Evolutionary conservation across 2,329 filamentous ascomycete genomes (phyloP).

Genomic region (Beauveria caledonica): DNA sequence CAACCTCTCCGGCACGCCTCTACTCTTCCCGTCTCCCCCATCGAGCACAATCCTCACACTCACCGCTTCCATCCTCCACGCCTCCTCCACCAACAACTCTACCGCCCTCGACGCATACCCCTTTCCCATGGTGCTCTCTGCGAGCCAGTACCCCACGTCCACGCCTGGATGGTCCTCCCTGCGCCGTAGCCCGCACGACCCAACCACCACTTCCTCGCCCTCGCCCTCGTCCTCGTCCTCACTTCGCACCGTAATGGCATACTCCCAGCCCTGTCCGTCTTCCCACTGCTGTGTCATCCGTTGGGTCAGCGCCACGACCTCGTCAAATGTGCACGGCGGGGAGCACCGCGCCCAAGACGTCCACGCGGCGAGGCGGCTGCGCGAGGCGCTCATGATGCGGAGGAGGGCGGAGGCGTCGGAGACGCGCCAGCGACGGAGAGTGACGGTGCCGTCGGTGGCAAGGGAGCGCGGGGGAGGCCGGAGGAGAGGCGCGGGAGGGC

Average conservation of each 20-base stretch:
- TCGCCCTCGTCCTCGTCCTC: not conserved
- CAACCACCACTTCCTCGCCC: not conserved
- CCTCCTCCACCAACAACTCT: not conserved
- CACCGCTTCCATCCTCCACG: not conserved
- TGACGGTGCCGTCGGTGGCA: not conserved
- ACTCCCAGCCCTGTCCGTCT: not conserved
- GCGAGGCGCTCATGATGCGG: not conserved
- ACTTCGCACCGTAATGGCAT: not conserved
- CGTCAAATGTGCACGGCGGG: not conserved
- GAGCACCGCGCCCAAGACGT: not conserved
- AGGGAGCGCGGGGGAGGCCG: not conserved
- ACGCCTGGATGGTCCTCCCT: not conserved
- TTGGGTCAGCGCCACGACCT: not conserved
- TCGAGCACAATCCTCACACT: not conserved
- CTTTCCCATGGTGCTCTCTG: not conserved
- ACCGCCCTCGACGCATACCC: constrained; percentile 1
- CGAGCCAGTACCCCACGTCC: constrained; percentile 6
- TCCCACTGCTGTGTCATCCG: not conserved
- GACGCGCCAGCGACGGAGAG: not conserved
- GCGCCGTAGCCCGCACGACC: not conserved
- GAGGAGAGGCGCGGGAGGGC: not conserved
- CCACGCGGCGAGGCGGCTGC: not conserved
- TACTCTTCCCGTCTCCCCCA: not conserved
- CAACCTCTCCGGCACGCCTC: not conserved
- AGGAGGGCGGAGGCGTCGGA: not conserved